phyloP scores from a whole-genome alignment of 441 rosid genomes.

The Corymbia citriodora region DNA sequence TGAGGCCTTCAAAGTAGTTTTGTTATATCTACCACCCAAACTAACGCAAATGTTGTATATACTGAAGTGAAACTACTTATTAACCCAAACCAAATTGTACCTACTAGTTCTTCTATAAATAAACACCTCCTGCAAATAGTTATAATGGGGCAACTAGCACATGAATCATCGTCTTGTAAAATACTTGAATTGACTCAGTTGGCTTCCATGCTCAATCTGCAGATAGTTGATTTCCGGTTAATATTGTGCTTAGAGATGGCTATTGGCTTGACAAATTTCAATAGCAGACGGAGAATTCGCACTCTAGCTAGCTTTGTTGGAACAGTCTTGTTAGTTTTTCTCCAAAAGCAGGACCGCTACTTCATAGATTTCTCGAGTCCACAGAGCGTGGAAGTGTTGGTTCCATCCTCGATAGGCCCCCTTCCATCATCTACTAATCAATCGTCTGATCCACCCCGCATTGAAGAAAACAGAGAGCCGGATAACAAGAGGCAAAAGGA shows the following conservation, averaged over 20 bases:
- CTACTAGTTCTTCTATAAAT: background rate
- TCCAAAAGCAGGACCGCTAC: background rate
- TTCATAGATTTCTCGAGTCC: background rate
- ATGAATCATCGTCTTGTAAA: background rate
- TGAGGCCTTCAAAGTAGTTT: background rate
- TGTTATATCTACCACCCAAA: background rate
- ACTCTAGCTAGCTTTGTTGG: conserved; percentile 20
- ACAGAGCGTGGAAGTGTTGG: background rate
- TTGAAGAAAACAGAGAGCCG: background rate
- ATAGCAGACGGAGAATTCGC: conserved; percentile 22
- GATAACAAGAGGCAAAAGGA: background rate
- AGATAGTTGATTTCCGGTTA: background rate
- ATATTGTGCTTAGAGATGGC: conserved; percentile 10
- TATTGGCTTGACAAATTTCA: background rate
- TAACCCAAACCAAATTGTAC: background rate
- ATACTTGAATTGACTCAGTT: background rate
- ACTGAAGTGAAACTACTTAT: background rate
- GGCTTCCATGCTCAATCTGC: background rate
- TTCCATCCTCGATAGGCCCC: background rate
- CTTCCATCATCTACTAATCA: background rate
- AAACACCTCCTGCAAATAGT: background rate
- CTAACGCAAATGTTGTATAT: background rate
- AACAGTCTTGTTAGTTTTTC: conserved; percentile 8
- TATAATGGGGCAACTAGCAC: background rate
- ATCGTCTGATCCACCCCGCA: background rate